A percentile compares a stretch with the other conserved stretches of the same genome.
phyloP scores from a whole-genome alignment of 164 flowering plant genomes.

The Litsea cubeba region DNA sequence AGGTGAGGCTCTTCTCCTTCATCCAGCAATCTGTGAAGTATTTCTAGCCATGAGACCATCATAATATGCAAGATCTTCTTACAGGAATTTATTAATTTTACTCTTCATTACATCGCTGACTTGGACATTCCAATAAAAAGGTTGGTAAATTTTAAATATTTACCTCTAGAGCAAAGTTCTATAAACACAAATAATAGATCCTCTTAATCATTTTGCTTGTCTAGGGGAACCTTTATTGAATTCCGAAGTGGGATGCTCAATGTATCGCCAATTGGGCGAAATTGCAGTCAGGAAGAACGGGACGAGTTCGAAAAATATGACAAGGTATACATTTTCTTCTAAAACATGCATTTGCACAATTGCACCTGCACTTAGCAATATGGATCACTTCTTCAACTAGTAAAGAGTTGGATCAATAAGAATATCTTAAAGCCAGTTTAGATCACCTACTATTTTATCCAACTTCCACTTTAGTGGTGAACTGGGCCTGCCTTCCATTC shows the following conservation, averaged over 20 bases:
- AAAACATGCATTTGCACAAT: neutral
- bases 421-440: neutral
- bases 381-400: neutral
- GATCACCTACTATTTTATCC: neutral
- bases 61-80: slow-evolving; percentile 9
- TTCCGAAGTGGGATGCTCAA: slow-evolving; percentile 97
- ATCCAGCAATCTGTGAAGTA: neutral
- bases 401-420: neutral
- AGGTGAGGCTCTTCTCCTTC: slow-evolving; percentile 42
- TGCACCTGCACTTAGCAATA: neutral
- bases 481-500: neutral
- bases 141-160: slow-evolving; percentile 28
- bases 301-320: slow-evolving; percentile 93
- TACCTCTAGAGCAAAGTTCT: neutral
- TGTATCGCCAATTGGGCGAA: slow-evolving; percentile 95
- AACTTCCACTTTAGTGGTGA: neutral
- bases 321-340: slow-evolving; percentile 47
- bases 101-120: slow-evolving; percentile 96
- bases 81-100: slow-evolving; percentile 90
- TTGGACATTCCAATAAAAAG: slow-evolving; percentile 98
- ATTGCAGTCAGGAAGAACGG: slow-evolving; percentile 97
- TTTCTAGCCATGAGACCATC: slow-evolving; percentile 4
- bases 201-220: neutral
- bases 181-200: neutral
- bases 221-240: slow-evolving; percentile 95